phyloP scores from a whole-genome alignment of 2,329 filamentous ascomycete species.

The Fusarium nygamai region DNA sequence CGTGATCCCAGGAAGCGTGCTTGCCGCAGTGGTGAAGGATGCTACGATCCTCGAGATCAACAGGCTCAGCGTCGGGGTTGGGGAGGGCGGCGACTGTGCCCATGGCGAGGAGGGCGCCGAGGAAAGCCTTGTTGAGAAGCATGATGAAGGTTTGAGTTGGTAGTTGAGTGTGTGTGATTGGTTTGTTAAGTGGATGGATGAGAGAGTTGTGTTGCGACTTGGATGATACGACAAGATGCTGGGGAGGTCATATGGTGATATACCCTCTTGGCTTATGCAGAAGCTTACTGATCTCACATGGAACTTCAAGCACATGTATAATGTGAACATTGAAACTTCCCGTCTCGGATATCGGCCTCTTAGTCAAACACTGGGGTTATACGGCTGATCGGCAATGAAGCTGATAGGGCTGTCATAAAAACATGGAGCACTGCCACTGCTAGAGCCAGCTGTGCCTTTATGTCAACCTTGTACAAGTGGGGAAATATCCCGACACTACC shows the following conservation, averaged over 20 bases:
- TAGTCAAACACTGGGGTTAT: neutral
- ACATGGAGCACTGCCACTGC: neutral
- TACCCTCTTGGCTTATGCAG: neutral
- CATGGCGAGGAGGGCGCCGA: constrained; percentile 12
- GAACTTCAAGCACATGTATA: neutral
- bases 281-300: neutral
- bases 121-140: constrained; percentile 17
- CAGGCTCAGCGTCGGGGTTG: constrained; percentile 3
- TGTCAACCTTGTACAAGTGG: neutral
- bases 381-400: neutral
- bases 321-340: neutral
- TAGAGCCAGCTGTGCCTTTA: neutral
- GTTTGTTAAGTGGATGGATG: neutral
- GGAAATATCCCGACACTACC: neutral
- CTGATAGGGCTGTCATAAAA: neutral
- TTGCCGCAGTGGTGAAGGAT: constrained; percentile 20
- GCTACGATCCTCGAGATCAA: constrained; percentile 4
- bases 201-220: neutral
- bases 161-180: neutral
- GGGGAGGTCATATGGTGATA: neutral
- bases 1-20: constrained; percentile 2
- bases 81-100: constrained; percentile 14
- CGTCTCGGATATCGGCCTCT: neutral
- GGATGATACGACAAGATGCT: neutral
- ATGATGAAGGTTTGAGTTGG: neutral